A percentile compares a stretch with the other conserved stretches of the same genome.
Evolutionary conservation across 805 yeast species (phyloP).

Genomic region (Candida nemodendra): DNA sequence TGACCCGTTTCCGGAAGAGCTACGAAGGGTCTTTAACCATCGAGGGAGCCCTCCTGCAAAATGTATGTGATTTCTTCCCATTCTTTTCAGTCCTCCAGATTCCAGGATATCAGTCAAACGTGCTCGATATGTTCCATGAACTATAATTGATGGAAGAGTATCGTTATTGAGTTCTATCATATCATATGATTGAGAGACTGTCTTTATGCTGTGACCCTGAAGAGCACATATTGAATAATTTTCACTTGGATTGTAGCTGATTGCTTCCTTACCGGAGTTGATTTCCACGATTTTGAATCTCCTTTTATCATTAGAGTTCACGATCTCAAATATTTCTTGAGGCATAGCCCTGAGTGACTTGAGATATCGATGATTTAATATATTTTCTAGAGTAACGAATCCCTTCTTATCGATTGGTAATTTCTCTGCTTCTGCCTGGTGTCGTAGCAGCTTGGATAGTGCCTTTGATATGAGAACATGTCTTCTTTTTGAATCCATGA

Average conservation of each 20-base stretch:
- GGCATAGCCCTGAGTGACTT: slow-evolving; percentile 53
- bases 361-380: slow-evolving; percentile 58
- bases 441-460: slow-evolving; percentile 77
- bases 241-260: slow-evolving; percentile 1
- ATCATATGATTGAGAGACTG: slow-evolving; percentile 39
- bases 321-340: slow-evolving; percentile 61
- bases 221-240: slow-evolving; percentile 69
- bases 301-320: slow-evolving; percentile 63
- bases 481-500: slow-evolving; percentile 4
- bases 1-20: slow-evolving; percentile 1
- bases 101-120: slow-evolving; percentile 48
- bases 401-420: slow-evolving; percentile 68
- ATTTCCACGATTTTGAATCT: slow-evolving; percentile 55
- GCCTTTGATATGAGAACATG: slow-evolving; percentile 59
- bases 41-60: slow-evolving; percentile 61
- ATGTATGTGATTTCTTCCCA: slow-evolving; percentile 86
- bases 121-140: slow-evolving; percentile 74
- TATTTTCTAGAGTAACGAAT: slow-evolving; percentile 50
- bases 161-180: slow-evolving; percentile 17
- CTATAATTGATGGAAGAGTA: slow-evolving; percentile 51
- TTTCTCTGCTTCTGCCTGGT: slow-evolving; percentile 72
- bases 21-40: slow-evolving; percentile 7
- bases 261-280: slow-evolving; percentile 7
- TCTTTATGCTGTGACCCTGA: slow-evolving; percentile 81
- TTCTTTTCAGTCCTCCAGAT: slow-evolving; percentile 57